These are phyloP conservation scores for Metarhizium robertsii DNA, from an alignment of 2,329 filamentous ascomycete genomes.

Conservation along the genomic window DNA sequence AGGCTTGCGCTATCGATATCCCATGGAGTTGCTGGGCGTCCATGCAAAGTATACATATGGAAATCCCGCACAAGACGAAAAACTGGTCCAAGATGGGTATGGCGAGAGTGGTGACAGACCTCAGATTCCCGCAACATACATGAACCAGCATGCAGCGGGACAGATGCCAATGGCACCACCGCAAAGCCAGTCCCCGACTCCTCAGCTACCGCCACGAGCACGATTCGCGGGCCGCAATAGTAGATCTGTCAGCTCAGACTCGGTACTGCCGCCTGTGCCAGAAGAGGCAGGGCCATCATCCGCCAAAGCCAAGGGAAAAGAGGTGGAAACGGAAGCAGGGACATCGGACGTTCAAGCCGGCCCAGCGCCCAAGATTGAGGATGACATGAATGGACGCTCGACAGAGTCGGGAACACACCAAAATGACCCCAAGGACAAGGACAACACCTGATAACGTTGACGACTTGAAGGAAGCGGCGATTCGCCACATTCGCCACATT, in stretches of 20 bases:
- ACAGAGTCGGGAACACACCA: neutral
- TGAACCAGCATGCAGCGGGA: neutral
- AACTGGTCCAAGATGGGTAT: neutral
- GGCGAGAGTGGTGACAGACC: neutral
- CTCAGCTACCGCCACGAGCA: neutral
- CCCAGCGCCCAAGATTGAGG: neutral
- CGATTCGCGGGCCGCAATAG: neutral
- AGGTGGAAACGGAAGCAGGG: neutral
- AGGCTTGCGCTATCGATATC: conserved; percentile 11
- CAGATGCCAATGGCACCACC: neutral
- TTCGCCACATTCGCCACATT: too few relatives aligned
- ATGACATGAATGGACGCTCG: neutral
- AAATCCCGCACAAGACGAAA: neutral
- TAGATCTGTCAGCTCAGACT: neutral
- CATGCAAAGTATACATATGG: conserved; percentile 1
- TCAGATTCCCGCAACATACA: neutral
- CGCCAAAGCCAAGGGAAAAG: neutral
- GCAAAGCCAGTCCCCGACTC: neutral
- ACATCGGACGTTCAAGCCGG: neutral
- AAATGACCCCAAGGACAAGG: neutral
- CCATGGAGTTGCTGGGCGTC: conserved; percentile 10
- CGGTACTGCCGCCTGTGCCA: neutral
- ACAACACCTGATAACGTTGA: neutral
- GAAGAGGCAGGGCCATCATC: neutral
- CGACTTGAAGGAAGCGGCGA: neutral